phyloP scores from a whole-genome alignment of 192 early-diverging fungal species.

The Entrophospora sp. region DNA sequence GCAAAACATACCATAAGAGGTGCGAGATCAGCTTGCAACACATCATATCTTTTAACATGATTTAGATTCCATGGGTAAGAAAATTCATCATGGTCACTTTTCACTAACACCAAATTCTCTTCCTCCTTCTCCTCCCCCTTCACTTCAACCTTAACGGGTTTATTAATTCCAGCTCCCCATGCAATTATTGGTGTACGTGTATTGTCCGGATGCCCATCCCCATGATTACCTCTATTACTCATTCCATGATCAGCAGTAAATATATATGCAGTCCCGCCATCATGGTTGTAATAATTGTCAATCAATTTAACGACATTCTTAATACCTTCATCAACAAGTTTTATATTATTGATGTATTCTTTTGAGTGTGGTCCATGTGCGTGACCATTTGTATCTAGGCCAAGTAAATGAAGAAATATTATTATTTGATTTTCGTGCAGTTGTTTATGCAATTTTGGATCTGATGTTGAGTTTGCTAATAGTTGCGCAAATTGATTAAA shows the following conservation, averaged over 20 bases:
- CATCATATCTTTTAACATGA: constrained; percentile 62
- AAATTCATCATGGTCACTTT: constrained; percentile 67
- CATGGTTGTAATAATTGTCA: constrained; percentile 67
- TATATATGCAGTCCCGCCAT: constrained; percentile 79
- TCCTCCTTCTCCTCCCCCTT: too few species aligned
- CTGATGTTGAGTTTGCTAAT: constrained; percentile 42
- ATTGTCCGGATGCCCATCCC: constrained; percentile 93
- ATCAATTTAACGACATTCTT: constrained; percentile 57
- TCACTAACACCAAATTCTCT: too few species aligned
- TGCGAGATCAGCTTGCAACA: constrained; percentile 92
- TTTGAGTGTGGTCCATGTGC: constrained; percentile 72
- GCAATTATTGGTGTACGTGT: constrained; percentile 89
- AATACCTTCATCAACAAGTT: constrained; percentile 71
- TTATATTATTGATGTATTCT: constrained; percentile 83
- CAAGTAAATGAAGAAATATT: constrained; percentile 92
- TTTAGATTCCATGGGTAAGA: constrained; percentile 63
- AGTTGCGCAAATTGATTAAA: constrained; percentile 74
- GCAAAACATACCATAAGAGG: constrained; percentile 81
- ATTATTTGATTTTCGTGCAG: constrained; percentile 71
- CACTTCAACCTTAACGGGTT: constrained; percentile 43
- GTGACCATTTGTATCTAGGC: constrained; percentile 93
- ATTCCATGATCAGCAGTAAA: constrained; percentile 96
- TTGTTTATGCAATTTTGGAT: constrained; percentile 40
- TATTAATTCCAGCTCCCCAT: constrained; percentile 87
- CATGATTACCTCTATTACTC: constrained; percentile 84